Evolutionary conservation across 495 filamentous ascomycete genomes (phyloP).

Genomic region (Trichoderma reesei): DNA sequence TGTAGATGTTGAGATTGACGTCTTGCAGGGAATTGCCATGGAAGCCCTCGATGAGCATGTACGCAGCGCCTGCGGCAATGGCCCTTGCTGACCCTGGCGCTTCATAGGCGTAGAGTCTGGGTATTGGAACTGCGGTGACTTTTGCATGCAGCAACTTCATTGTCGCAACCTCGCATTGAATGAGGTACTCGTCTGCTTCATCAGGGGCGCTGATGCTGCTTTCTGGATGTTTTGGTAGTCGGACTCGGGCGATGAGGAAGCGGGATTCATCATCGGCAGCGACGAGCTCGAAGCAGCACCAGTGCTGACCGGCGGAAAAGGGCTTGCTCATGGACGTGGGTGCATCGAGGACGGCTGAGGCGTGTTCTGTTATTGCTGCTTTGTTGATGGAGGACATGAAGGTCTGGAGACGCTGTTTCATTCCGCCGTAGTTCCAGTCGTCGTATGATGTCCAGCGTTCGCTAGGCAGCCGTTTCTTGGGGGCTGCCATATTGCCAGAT

Average conservation of each 20-base stretch:
- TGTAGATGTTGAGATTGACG: constrained; percentile 15
- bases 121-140: constrained; percentile 11
- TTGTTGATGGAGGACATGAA: constrained; percentile 16
- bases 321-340: constrained; percentile 19
- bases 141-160: constrained; percentile 18
- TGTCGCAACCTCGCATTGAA: constrained; percentile 22
- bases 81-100: constrained; percentile 16
- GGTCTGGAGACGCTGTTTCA: constrained; percentile 19
- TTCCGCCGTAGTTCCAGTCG: constrained; percentile 22
- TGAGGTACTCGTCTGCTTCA: constrained; percentile 16
- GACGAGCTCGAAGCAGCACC: constrained; percentile 24
- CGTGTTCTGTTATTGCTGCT: no score
- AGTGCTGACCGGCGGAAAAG: constrained; percentile 25
- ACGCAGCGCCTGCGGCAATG: constrained; percentile 17
- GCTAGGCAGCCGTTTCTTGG: constrained; percentile 15
- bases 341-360: no score
- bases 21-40: constrained; percentile 22
- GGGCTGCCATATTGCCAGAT: background rate
- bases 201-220: constrained; percentile 6
- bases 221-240: no score
- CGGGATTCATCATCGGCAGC: constrained; percentile 13
- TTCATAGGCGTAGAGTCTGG: constrained; percentile 18
- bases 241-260: no score
- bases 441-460: constrained; percentile 21
- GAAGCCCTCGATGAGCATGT: constrained; percentile 27